Evolutionary conservation across 2,329 filamentous ascomycete species (phyloP), one percentile per base, ranked within the genome.

Genomic region (Bertia moriformis): DNA sequence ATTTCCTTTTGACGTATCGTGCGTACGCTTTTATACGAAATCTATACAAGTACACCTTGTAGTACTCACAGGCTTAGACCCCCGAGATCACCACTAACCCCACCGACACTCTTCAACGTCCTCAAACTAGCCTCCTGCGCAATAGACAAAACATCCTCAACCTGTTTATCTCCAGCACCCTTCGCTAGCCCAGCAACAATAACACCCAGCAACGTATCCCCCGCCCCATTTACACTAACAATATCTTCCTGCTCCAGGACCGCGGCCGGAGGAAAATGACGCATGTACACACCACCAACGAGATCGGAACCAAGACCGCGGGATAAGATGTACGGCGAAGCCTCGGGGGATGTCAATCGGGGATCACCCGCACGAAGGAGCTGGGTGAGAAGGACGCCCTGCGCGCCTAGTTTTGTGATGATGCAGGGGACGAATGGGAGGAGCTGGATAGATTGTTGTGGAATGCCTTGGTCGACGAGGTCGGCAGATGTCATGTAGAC

Each of bases 211-310:
- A 81, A 70, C 3, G 76, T 80, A 54, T 82, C 76, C 1, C 76
- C 76, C 2, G 74, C 73, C 1, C 75, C 77, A 52, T 81, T 82
- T 20, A 81, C 77, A 48, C 73, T 79, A 15, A 76, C 63, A 4
- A 80, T 59, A 30, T 76, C 65, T 14, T 60, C 56, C 1, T 63
- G 57, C 2, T 48, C 42, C 4, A 80, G 49, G 4, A 64, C 52
- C 42, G 65, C 62, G 4, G 65, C 63, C 4, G 71, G 61, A 0
- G 69, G 61, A 46, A 78, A 64, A 24, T 10, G 32, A 7, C 32
- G 32, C 32, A 35, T 35, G 17, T 35, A 35, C 10, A 35, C 32
- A 15, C 32, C 32, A 7, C 32, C 29, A 15, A 19, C n/a, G 4
- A 37, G 4, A 5, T 18, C 32, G 4, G 33, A 22, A 13, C 4